Evolutionary conservation across 2,329 filamentous ascomycete genomes (phyloP).

Genomic region (Penicillium sp.): DNA sequence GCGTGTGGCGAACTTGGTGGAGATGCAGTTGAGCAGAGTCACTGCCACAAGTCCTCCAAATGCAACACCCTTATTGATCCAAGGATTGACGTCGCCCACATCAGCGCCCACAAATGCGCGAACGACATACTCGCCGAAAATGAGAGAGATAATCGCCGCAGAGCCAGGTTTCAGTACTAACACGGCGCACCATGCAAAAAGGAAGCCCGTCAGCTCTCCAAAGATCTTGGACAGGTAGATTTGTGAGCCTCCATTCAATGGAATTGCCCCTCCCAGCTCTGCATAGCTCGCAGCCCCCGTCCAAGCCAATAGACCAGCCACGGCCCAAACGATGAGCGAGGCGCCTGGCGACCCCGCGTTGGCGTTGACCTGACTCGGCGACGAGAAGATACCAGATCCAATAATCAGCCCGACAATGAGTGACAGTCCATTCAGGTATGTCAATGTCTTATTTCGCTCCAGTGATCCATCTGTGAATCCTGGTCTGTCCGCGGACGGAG

Average conservation of each 20-base stretch:
- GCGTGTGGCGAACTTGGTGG: slow-evolving; percentile 80
- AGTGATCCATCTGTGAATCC: slow-evolving; percentile 66
- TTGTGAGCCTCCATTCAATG: slow-evolving; percentile 89
- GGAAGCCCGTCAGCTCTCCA: slow-evolving; percentile 85
- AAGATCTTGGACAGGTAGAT: slow-evolving; percentile 96
- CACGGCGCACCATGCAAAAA: slow-evolving; percentile 96
- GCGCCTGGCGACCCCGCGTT: slow-evolving; percentile 91
- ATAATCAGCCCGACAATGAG: slow-evolving; percentile 92
- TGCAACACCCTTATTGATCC: slow-evolving; percentile 88
- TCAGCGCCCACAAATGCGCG: slow-evolving; percentile 84
- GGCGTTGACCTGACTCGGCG: slow-evolving; percentile 84
- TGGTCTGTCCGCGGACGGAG: slow-evolving; percentile 60
- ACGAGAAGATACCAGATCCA: slow-evolving; percentile 93
- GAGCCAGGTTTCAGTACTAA: slow-evolving; percentile 91
- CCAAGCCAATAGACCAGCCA: slow-evolving; percentile 92
- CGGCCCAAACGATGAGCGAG: slow-evolving; percentile 82
- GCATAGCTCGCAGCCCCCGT: slow-evolving; percentile 94
- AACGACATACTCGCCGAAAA: slow-evolving; percentile 97
- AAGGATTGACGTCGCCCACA: slow-evolving; percentile 72
- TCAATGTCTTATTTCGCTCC: slow-evolving; percentile 94
- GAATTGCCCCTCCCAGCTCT: slow-evolving; percentile 92
- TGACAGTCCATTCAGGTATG: slow-evolving; percentile 88
- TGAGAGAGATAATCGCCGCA: slow-evolving; percentile 91
- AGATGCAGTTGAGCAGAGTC: slow-evolving; percentile 84
- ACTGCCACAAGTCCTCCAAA: slow-evolving; percentile 71